Conservation (phyloP, 139 green algal genomes). For the Closterium sp. region DNA sequence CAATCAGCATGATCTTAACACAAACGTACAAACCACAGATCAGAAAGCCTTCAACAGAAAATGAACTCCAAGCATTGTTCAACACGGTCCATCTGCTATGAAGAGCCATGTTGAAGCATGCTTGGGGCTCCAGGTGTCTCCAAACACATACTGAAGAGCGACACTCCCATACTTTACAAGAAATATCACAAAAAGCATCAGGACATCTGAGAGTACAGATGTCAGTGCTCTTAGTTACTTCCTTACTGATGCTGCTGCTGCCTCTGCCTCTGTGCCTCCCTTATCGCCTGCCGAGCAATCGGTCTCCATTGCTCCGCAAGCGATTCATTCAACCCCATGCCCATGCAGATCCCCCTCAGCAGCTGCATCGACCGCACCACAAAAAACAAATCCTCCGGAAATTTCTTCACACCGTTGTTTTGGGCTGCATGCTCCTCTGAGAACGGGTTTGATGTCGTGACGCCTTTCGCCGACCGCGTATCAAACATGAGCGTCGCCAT, state of each 20-base stretch:
- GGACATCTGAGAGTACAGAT: too few species aligned
- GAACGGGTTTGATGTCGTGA: slow-evolving; percentile 42
- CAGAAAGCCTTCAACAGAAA: background rate
- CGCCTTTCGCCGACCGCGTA: slow-evolving; percentile 64
- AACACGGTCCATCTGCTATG: background rate
- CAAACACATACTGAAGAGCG: background rate
- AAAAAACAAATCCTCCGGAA: slow-evolving; percentile 95
- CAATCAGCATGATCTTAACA: too few species aligned
- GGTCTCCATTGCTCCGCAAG: slow-evolving; percentile 38
- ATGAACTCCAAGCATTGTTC: background rate
- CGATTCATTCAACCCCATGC: slow-evolving; percentile 43
- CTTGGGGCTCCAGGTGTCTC: background rate
- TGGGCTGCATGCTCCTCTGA: slow-evolving; percentile 68
- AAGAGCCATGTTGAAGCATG: background rate
- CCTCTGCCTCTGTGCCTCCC: background rate
- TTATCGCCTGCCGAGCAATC: background rate
- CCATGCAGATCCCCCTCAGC: slow-evolving; percentile 41
- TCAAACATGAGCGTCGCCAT: slow-evolving; percentile 96
- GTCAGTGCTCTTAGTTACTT: too few species aligned
- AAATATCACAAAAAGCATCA: too few species aligned
- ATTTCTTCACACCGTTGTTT: slow-evolving; percentile 73
- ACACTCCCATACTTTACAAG: too few species aligned
- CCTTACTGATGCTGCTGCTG: background rate
- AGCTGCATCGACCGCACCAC: slow-evolving; percentile 83
- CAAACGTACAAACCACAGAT: too few species aligned